Conservation (phyloP, 176 grass and related monocot genomes). For the Olyra latifolia region DNA sequence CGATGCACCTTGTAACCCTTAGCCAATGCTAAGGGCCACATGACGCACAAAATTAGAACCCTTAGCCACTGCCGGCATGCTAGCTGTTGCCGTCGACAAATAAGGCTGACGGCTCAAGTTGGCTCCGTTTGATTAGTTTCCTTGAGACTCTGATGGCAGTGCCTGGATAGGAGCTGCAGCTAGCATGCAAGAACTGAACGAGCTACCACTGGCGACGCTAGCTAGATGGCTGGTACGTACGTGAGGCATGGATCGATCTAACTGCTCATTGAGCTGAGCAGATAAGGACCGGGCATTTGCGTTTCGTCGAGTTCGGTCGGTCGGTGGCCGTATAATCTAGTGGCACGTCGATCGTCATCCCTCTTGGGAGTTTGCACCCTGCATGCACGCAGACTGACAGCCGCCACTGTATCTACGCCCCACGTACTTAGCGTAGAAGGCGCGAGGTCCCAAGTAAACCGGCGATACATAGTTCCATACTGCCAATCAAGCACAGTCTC, state of each 20-base stretch:
- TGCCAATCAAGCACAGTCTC: too few relatives aligned
- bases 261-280: too few relatives aligned
- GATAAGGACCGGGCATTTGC: background rate
- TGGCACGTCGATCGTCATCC: too few relatives aligned
- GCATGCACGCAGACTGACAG: background rate
- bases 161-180: background rate
- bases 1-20: slow-evolving; percentile 20
- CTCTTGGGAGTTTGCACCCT: background rate
- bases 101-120: too few relatives aligned
- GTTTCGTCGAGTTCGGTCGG: background rate
- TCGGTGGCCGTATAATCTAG: background rate
- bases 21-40: slow-evolving; percentile 23
- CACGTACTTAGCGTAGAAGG: too few relatives aligned
- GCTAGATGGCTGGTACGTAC: too few relatives aligned
- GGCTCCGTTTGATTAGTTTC: background rate
- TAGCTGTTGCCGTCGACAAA: background rate
- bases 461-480: too few relatives aligned
- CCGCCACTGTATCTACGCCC: too few relatives aligned
- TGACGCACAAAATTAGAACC: background rate
- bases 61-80: background rate
- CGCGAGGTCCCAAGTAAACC: too few relatives aligned
- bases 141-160: background rate
- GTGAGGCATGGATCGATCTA: too few relatives aligned
- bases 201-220: background rate
- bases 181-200: background rate